Percentiles rank a stretch among this genome's conserved stretches.
These are phyloP conservation scores for Fraxinus anomala DNA, from an alignment of 257 asterid genomes.

Conservation along the genomic window DNA sequence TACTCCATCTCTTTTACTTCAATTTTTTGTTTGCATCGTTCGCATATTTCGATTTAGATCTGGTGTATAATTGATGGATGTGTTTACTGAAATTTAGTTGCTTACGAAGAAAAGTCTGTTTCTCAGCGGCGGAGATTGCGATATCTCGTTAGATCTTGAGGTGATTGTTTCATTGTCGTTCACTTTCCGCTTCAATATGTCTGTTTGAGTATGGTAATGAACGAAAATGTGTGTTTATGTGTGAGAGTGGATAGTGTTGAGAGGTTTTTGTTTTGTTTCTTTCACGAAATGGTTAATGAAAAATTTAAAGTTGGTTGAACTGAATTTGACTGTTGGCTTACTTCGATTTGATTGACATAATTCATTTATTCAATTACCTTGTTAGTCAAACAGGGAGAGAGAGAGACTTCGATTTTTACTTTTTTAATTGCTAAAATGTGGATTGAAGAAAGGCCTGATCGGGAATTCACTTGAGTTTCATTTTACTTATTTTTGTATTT, in stretches of 20 bases:
- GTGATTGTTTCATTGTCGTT: constrained; percentile 29
- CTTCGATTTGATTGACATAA: constrained; percentile 16
- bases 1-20: constrained; percentile 13
- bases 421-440: constrained; percentile 14
- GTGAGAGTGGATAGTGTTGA: neutral
- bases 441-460: constrained; percentile 20
- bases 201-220: neutral
- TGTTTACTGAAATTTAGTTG: constrained; percentile 9
- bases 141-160: constrained; percentile 39
- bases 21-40: neutral
- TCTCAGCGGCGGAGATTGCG: constrained; percentile 13
- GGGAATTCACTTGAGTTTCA: constrained; percentile 12
- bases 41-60: constrained; percentile 26
- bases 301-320: constrained; percentile 10
- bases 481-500: neutral
- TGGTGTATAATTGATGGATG: constrained; percentile 26
- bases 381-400: neutral
- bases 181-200: constrained; percentile 6
- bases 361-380: constrained; percentile 13
- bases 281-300: neutral
- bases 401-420: neutral
- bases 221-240: neutral
- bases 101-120: constrained; percentile 4
- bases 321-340: constrained; percentile 30
- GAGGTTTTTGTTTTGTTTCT: neutral